Evolutionary conservation across 2,329 filamentous ascomycete genomes (phyloP).

Genomic region (Colletotrichum limetticola): DNA sequence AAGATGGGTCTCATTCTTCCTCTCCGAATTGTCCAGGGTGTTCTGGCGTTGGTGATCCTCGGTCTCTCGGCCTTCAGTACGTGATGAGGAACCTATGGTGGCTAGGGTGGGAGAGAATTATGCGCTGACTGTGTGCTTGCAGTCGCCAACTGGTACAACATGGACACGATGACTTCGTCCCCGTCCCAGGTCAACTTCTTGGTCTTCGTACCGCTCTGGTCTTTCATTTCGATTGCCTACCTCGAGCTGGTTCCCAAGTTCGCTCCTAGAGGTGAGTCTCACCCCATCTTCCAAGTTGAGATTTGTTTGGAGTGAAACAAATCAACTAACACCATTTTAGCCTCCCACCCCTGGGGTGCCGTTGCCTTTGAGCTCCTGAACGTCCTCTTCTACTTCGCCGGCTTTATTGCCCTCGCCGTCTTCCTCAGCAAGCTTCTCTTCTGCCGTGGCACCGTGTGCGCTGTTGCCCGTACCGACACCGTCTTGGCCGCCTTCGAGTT

Average conservation of each 20-base stretch:
- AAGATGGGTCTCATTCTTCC: conserved; percentile 56
- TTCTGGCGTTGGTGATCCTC: conserved; percentile 58
- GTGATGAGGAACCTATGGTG: conserved; percentile 30
- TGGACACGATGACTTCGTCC: conserved; percentile 63
- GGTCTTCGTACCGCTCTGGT: conserved; percentile 64
- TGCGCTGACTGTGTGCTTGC: conserved; percentile 33
- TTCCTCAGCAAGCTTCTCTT: conserved; percentile 66
- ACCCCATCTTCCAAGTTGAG: too few relatives aligned
- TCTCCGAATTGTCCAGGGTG: conserved; percentile 57
- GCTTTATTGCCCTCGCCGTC: conserved; percentile 67
- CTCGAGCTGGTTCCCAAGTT: conserved; percentile 62
- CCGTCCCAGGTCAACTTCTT: conserved; percentile 69
- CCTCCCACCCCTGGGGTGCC: conserved; percentile 59
- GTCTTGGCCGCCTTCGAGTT: conserved; percentile 66
- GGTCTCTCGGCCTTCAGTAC: conserved; percentile 62
- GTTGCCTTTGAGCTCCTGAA: conserved; percentile 63
- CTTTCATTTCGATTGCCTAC: conserved; percentile 64
- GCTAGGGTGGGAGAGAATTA: not conserved
- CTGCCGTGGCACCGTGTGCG: conserved; percentile 68
- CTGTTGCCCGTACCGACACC: conserved; percentile 63
- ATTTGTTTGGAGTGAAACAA: too few relatives aligned
- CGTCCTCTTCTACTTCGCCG: conserved; percentile 67
- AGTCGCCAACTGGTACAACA: conserved; percentile 72
- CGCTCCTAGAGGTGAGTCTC: conserved; percentile 50
- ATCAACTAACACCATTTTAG: conserved; percentile 38